Evolutionary conservation across 2,329 filamentous ascomycete species (phyloP).

Genomic region (Hypoxylon sp.): DNA sequence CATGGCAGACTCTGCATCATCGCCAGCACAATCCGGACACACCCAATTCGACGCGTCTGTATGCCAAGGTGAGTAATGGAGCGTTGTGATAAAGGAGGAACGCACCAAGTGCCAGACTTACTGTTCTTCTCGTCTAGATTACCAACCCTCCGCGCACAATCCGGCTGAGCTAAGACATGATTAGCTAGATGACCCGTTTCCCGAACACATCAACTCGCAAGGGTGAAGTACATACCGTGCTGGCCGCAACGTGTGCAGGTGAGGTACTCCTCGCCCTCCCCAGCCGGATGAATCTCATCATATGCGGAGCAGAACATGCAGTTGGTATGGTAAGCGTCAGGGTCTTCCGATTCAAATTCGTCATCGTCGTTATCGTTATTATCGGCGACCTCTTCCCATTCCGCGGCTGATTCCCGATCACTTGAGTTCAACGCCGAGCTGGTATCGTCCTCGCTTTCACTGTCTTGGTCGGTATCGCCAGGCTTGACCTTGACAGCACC

Average conservation of each 20-base stretch:
- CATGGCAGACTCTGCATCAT: slow-evolving; percentile 44
- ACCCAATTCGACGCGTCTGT: slow-evolving; percentile 57
- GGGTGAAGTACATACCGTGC: slow-evolving; percentile 71
- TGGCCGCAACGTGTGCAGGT: slow-evolving; percentile 80
- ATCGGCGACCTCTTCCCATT: slow-evolving; percentile 44
- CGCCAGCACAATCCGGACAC: slow-evolving; percentile 57
- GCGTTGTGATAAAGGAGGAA: neutral
- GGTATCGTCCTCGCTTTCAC: slow-evolving; percentile 47
- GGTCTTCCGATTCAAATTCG: slow-evolving; percentile 43
- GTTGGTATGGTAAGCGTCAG: no score
- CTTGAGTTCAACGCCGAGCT: slow-evolving; percentile 42
- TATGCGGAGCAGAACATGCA: slow-evolving; percentile 46
- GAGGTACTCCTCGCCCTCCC: slow-evolving; percentile 82
- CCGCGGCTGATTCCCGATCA: slow-evolving; percentile 42
- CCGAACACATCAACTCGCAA: slow-evolving; percentile 2
- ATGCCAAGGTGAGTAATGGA: slow-evolving; percentile 36
- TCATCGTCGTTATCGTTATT: slow-evolving; percentile 47
- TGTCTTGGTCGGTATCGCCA: slow-evolving; percentile 57
- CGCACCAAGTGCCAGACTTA: slow-evolving; percentile 53
- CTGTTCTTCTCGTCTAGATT: slow-evolving; percentile 69
- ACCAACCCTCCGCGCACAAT: slow-evolving; percentile 81
- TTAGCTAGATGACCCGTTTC: slow-evolving; percentile 49
- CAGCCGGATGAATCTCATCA: slow-evolving; percentile 56
- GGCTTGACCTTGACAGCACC: slow-evolving; percentile 65
- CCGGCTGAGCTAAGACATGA: slow-evolving; percentile 79